phyloP scores from a whole-genome alignment of 83 land plant genomes.

The Diphasiastrum complanatum region DNA sequence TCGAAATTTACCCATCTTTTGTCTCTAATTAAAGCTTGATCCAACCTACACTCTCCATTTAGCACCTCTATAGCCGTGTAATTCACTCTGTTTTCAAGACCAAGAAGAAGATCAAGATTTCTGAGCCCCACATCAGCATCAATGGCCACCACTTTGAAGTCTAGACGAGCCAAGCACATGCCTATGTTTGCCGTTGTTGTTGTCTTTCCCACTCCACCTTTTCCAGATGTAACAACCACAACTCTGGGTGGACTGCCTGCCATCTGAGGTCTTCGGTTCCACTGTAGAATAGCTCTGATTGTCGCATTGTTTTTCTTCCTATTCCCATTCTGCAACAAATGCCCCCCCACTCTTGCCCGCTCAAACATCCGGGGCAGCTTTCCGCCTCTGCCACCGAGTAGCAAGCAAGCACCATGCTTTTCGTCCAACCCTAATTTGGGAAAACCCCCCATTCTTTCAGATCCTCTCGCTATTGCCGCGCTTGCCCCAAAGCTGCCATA shows the following conservation, averaged over 20 bases:
- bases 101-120: constrained; percentile 90
- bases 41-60: constrained; percentile 89
- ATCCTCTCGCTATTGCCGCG: too few species aligned
- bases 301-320: too few species aligned
- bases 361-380: too few species aligned
- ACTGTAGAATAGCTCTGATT: constrained; percentile 57
- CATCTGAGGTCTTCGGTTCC: constrained; percentile 71
- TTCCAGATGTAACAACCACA: constrained; percentile 93
- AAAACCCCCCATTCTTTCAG: too few species aligned
- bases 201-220: constrained; percentile 97
- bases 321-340: too few species aligned
- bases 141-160: constrained; percentile 86
- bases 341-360: too few species aligned
- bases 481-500: too few species aligned
- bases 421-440: too few species aligned
- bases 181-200: constrained; percentile 91
- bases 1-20: constrained; percentile 82
- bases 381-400: too few species aligned
- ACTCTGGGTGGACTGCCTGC: constrained; percentile 79
- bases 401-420: too few species aligned
- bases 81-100: constrained; percentile 94
- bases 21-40: constrained; percentile 87
- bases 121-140: constrained; percentile 98
- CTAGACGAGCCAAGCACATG: constrained; percentile 78
- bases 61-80: constrained; percentile 92